A percentile compares a stretch with the other conserved stretches of the same genome.
Evolutionary conservation across 2,329 filamentous ascomycete genomes (phyloP).

Genomic region (Davidsoniella neocaledoniae): DNA sequence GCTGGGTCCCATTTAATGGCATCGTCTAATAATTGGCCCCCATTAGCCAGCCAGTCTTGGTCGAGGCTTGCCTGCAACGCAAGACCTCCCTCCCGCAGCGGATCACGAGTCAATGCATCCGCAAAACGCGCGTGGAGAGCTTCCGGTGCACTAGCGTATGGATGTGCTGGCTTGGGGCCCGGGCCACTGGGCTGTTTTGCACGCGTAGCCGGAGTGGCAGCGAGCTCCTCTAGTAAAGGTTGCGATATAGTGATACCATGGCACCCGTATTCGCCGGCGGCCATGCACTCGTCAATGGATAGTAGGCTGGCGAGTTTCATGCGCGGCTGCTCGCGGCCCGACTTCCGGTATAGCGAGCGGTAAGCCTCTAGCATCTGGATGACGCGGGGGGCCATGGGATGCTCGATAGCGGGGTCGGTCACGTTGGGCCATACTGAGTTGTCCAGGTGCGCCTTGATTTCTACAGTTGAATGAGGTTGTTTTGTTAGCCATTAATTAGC

Average conservation of each 20-base stretch:
- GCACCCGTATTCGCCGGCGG: constrained; percentile 28
- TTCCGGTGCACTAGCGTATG: constrained; percentile 19
- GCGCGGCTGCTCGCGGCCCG: constrained; percentile 30
- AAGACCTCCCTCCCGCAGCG: constrained; percentile 18
- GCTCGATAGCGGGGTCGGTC: constrained; percentile 28
- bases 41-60: constrained; percentile 29
- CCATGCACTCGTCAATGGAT: constrained; percentile 27
- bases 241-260: constrained; percentile 28
- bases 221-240: constrained; percentile 23
- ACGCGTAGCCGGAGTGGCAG: constrained; percentile 20
- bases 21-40: constrained; percentile 25
- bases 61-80: neutral
- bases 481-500: constrained; percentile 2
- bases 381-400: constrained; percentile 30
- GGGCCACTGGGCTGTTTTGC: constrained; percentile 14
- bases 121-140: constrained; percentile 20
- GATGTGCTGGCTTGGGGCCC: constrained; percentile 23
- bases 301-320: constrained; percentile 31
- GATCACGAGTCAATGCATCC: constrained; percentile 23
- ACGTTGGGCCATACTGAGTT: constrained; percentile 28
- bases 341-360: constrained; percentile 27
- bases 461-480: constrained; percentile 16
- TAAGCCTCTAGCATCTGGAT: constrained; percentile 32
- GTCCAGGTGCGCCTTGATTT: constrained; percentile 27
- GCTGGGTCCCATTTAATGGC: constrained; percentile 25